A percentile compares a stretch with the other conserved stretches of the same genome.
phyloP scores from a whole-genome alignment of 2,329 filamentous ascomycete species.

The Lachnellula subtilissima region DNA sequence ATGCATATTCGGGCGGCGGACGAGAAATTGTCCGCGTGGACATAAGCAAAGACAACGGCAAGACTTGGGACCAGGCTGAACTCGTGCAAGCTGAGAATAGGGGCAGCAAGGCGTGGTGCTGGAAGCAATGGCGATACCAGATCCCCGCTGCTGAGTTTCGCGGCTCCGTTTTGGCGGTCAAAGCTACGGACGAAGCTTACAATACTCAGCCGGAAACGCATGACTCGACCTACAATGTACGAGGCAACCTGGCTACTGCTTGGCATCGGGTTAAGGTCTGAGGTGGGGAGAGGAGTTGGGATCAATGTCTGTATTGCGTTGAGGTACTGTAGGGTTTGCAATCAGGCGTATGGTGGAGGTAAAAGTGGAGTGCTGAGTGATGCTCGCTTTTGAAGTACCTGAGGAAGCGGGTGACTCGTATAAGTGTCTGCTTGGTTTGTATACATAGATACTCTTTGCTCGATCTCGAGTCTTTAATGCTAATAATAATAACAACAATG shows the following conservation, averaged over 20 bases:
- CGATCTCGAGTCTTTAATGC: no score
- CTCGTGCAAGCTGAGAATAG: slow-evolving; percentile 47
- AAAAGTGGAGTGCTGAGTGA: no score
- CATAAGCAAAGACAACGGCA: slow-evolving; percentile 42
- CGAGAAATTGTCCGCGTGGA: slow-evolving; percentile 47
- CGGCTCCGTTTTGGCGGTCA: slow-evolving; percentile 55
- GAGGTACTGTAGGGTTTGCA: no score
- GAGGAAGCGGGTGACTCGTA: no score
- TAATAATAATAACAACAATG: no score
- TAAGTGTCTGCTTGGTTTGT: no score
- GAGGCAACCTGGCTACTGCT: slow-evolving; percentile 61
- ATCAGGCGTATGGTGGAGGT: no score
- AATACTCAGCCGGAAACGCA: slow-evolving; percentile 62
- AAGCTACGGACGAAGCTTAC: slow-evolving; percentile 61
- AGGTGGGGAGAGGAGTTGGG: no score
- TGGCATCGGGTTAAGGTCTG: slow-evolving; percentile 51
- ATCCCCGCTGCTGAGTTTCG: slow-evolving; percentile 17
- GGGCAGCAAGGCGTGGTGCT: slow-evolving; percentile 54
- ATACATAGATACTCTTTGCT: no score
- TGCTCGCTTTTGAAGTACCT: no score
- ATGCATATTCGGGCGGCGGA: slow-evolving; percentile 47
- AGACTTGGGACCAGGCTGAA: slow-evolving; percentile 52
- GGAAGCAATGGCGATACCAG: slow-evolving; percentile 58
- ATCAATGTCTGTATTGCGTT: no score
- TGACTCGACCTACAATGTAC: slow-evolving; percentile 56